Conservation (phyloP, 495 filamentous ascomycete species). For the Trichoderma gamsii region DNA sequence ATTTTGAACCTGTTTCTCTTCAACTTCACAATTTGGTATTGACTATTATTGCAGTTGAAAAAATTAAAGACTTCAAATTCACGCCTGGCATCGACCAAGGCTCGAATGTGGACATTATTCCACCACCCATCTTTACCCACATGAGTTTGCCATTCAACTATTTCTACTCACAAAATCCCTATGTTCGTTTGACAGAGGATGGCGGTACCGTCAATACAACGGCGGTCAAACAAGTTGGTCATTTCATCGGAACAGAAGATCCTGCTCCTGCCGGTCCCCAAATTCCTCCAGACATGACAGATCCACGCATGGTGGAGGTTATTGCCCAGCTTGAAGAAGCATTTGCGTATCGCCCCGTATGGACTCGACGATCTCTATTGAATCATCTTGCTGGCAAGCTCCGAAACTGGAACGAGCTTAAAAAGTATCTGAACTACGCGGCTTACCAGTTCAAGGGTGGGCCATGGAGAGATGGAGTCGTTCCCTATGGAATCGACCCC, state of each 20-base stretch:
- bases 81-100: conserved; percentile 54
- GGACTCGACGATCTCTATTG: conserved; percentile 72
- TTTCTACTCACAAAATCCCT: conserved; percentile 48
- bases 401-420: conserved; percentile 45
- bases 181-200: conserved; percentile 33
- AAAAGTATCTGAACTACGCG: conserved; percentile 64
- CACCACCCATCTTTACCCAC: conserved; percentile 69
- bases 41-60: conserved; percentile 42
- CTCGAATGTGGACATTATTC: conserved; percentile 62
- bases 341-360: conserved; percentile 71
- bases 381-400: conserved; percentile 55
- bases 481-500: conserved; percentile 81
- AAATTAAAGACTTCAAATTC: conserved; percentile 69
- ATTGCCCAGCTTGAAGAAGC: conserved; percentile 53
- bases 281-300: conserved; percentile 36
- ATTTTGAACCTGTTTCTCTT: conserved; percentile 20
- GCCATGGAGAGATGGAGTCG: conserved; percentile 81
- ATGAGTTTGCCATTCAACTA: conserved; percentile 65
- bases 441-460: conserved; percentile 87
- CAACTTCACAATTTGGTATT: conserved; percentile 7
- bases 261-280: conserved; percentile 34
- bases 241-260: conserved; percentile 56
- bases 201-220: conserved; percentile 27
- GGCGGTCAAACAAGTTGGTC: conserved; percentile 46
- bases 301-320: conserved; percentile 48